phyloP scores from a whole-genome alignment of 331 rosid genomes.

The Acacia pycnantha region DNA sequence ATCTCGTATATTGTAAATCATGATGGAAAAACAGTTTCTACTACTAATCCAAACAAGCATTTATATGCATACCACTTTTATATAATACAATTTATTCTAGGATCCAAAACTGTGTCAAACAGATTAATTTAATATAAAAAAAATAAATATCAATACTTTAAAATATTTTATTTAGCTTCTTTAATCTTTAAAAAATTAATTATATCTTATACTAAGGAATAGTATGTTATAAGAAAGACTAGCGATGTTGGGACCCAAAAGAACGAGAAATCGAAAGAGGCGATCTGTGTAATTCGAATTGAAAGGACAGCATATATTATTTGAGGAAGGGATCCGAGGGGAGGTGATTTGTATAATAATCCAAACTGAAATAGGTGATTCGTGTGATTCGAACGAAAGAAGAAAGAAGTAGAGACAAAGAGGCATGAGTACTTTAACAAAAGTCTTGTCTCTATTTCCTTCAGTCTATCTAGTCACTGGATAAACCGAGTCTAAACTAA shows the following conservation, averaged over 20 bases:
- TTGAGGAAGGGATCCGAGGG: background rate
- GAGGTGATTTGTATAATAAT: background rate
- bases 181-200: no score
- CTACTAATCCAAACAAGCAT: accelerated
- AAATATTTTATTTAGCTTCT: no score
- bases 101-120: background rate
- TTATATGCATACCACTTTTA: no score
- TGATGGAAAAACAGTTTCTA: no score
- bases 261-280: background rate
- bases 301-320: background rate
- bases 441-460: background rate
- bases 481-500: background rate
- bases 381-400: background rate
- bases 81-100: no score
- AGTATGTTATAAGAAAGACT: background rate
- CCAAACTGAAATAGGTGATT: background rate
- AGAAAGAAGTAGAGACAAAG: background rate
- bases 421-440: background rate
- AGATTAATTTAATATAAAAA: no score
- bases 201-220: no score
- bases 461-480: background rate
- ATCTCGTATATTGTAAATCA: accelerated
- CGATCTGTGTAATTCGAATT: background rate
- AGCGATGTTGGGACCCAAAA: background rate
- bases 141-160: no score